Evolutionary conservation across 768 basidiomycete species (phyloP).

Genomic region (Boletellus sp.): DNA sequence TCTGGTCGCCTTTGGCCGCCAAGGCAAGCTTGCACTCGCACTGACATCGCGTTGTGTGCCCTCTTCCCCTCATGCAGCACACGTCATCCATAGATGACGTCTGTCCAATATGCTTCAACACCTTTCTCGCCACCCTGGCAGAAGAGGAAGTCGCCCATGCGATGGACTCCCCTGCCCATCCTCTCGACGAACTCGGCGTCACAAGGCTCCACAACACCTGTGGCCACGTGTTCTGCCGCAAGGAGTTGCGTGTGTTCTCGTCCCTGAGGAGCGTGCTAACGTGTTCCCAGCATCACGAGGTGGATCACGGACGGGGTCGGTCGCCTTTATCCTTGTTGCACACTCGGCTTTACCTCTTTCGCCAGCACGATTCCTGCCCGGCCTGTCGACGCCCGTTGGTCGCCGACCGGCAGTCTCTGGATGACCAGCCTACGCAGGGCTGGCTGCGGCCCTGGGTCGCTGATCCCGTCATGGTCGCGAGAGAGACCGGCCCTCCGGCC

Average conservation of each 20-base stretch:
- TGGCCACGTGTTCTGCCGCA: conserved; percentile 75
- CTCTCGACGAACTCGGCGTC: conserved; percentile 66
- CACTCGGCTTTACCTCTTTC: conserved; percentile 9
- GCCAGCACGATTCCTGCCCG: conserved; percentile 62
- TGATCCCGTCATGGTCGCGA: conserved; percentile 17
- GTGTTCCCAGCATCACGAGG: conserved; percentile 51
- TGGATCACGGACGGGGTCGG: conserved; percentile 61
- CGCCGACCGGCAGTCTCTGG: conserved; percentile 15
- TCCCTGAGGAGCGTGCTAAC: conserved; percentile 14
- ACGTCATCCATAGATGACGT: conserved; percentile 47
- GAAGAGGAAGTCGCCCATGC: conserved; percentile 71
- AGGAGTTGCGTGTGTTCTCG: conserved; percentile 53
- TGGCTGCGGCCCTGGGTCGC: conserved; percentile 25
- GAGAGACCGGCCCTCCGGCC: conserved; percentile 6
- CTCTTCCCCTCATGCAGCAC: neutral
- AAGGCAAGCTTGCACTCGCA: conserved; percentile 32
- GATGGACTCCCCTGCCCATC: conserved; percentile 77
- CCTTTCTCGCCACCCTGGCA: conserved; percentile 63
- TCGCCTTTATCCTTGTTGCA: conserved; percentile 10
- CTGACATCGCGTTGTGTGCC: neutral
- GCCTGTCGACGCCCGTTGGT: conserved; percentile 54
- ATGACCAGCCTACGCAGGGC: conserved; percentile 5
- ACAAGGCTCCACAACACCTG: conserved; percentile 55
- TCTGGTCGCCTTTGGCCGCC: conserved; percentile 43
- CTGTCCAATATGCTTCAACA: conserved; percentile 74